Conservation (phyloP, 2,329 filamentous ascomycete species). For the Scytalidium sp. region DNA sequence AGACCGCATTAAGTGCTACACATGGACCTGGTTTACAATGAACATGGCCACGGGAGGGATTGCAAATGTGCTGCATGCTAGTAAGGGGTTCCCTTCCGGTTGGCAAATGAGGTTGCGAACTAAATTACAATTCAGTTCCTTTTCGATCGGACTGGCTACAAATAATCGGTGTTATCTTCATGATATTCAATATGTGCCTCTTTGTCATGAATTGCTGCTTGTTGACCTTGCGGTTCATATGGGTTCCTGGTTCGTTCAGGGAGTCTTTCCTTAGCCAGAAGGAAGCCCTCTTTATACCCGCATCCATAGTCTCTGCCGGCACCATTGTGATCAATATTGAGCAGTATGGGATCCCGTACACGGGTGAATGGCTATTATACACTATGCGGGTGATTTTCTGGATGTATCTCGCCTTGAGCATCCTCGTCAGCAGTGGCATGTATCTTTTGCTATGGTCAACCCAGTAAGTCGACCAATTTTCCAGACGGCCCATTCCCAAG, state of each 20-base stretch:
- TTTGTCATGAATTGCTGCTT: conserved; percentile 62
- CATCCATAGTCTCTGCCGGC: conserved; percentile 58
- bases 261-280: conserved; percentile 73
- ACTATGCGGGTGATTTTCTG: conserved; percentile 69
- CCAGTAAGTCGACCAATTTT: conserved; percentile 36
- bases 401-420: conserved; percentile 68
- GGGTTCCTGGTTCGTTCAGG: conserved; percentile 67
- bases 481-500: conserved; percentile 1
- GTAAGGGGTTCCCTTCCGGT: conserved; percentile 37
- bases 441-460: conserved; percentile 72
- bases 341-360: conserved; percentile 67
- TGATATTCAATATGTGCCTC: conserved; percentile 60
- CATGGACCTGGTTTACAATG: conserved; percentile 75
- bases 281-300: conserved; percentile 74
- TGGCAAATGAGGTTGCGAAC: conserved; percentile 11
- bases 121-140: conserved; percentile 39
- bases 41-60: conserved; percentile 53
- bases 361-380: conserved; percentile 58
- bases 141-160: conserved; percentile 54
- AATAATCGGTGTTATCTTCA: conserved; percentile 58
- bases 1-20: conserved; percentile 50
- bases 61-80: conserved; percentile 49
- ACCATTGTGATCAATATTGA: conserved; percentile 77
- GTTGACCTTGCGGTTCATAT: conserved; percentile 65
- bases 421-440: conserved; percentile 65